Evolutionary conservation across 768 basidiomycete species (phyloP), one percentile per base, ranked within the genome.

Genomic region (Porphyrellus cyaneotinctus): DNA sequence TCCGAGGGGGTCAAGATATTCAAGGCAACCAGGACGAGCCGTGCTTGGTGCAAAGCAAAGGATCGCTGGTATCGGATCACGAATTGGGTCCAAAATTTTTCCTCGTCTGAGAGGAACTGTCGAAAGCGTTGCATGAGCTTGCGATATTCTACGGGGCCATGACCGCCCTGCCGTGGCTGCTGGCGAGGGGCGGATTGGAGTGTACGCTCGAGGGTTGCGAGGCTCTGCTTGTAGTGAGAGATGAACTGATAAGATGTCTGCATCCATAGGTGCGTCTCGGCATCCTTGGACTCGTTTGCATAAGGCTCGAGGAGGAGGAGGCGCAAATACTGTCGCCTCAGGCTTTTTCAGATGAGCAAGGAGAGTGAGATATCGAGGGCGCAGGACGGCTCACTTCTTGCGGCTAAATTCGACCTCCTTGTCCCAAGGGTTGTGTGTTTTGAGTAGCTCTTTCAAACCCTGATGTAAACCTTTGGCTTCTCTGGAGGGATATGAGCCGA

Each of bases 201-300:
- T 15, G 72, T 69, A 36, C 77, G 81, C 72, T 93, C 90, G 49
- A 91, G 77, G 0, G 74, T 68, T 37, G 82, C 70, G 62, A 95
- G 81, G 43, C 77, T 82, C 56, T 86, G 79, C 68, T 94, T 93
- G 76, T 91, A 95, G 22, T 79, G 76, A 15, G 86, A 74, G 57
- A 95, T 95, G 71, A 92, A 82, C 35, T 81, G 77, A 70, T 95
- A 89, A 33, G 90, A 88, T 0, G 93, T 95, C 65, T 91, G 87
- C 83, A 93, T 90, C 92, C 93, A 95, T 10, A 95, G 78, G 58
- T 88, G 84, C 28, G 80, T 88, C 65, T 93, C 88, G 37, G 81
- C 82, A 72, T 91, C 87, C 64, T 85, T 84, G 43, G 85, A 83
- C 68, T 91, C 88, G 44, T 77, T 79, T 38, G 86, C 77, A 61